These are phyloP conservation scores for Leucogyrophana mollusca DNA, from an alignment of 768 basidiomycete species.

Conservation along the genomic window DNA sequence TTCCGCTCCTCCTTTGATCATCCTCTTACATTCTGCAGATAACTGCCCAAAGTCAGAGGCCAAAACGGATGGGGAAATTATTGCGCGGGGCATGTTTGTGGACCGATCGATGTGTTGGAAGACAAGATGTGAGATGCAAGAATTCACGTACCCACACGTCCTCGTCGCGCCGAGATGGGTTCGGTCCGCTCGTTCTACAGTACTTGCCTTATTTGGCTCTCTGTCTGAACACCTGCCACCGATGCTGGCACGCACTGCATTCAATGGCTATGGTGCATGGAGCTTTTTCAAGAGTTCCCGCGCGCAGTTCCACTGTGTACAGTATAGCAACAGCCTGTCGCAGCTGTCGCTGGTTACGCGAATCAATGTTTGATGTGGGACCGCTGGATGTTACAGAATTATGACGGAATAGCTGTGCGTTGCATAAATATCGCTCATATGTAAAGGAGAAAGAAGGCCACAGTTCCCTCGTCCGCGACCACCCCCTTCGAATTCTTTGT, in stretches of 20 bases:
- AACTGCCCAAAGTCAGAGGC: conserved; percentile 97
- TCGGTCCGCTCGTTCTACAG: conserved; percentile 17
- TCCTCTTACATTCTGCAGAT: conserved; percentile 91
- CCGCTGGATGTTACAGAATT: background rate
- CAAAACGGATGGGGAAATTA: conserved; percentile 95
- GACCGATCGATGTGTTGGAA: conserved; percentile 1
- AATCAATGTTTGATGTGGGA: background rate
- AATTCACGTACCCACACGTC: background rate
- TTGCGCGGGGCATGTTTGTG: conserved; percentile 72
- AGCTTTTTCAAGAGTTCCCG: no score
- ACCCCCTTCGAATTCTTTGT: conserved; percentile 1
- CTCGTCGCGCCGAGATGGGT: background rate
- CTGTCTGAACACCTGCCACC: background rate
- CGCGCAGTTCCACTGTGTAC: no score
- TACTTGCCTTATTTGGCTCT: conserved; percentile 22
- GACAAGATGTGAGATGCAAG: background rate
- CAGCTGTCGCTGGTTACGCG: background rate
- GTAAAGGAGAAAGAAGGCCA: background rate
- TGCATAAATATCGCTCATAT: background rate
- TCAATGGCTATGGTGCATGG: no score
- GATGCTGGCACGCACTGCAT: background rate
- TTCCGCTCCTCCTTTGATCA: conserved; percentile 93
- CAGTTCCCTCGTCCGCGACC: background rate
- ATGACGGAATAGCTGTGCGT: background rate
- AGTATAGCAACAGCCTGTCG: no score